These are phyloP conservation scores for Magnusiomyces ingens DNA, from an alignment of 1,139 yeast species.

Conservation along the genomic window DNA sequence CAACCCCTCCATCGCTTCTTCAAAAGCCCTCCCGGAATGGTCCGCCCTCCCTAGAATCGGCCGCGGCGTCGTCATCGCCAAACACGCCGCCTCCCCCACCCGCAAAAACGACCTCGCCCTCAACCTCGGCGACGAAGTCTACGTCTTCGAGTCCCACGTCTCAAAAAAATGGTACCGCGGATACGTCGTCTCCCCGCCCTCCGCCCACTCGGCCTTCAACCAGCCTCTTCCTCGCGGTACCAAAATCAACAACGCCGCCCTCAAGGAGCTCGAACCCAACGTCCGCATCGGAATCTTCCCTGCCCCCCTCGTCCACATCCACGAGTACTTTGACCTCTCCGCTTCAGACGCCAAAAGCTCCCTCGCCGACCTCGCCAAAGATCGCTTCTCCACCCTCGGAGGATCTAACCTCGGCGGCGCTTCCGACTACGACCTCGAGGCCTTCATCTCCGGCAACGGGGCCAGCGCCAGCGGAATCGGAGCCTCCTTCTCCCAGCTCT, in stretches of 20 bases:
- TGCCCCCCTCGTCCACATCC: constrained; percentile 22
- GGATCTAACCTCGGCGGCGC: constrained; percentile 1
- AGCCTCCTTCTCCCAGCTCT: constrained; percentile 6
- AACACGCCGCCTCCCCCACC: constrained; percentile 20
- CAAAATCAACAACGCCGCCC: constrained; percentile 23
- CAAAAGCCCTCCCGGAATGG: constrained; percentile 31
- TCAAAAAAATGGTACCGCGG: constrained; percentile 72
- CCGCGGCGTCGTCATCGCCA: constrained; percentile 26
- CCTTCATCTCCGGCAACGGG: constrained; percentile 9
- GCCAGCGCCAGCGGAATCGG: too few species aligned
- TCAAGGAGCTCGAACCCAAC: constrained; percentile 26
- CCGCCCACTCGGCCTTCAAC: constrained; percentile 27
- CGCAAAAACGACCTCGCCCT: constrained; percentile 28
- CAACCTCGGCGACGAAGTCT: constrained; percentile 77
- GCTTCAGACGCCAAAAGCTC: constrained; percentile 9
- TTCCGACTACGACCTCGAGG: constrained; percentile 12
- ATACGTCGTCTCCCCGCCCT: constrained; percentile 40
- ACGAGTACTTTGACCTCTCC: constrained; percentile 26
- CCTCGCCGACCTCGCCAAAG: constrained; percentile 9
- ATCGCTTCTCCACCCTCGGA: constrained; percentile 9
- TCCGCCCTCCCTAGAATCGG: constrained; percentile 33
- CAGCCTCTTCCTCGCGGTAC: constrained; percentile 23
- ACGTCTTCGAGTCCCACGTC: constrained; percentile 60
- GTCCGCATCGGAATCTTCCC: constrained; percentile 31
- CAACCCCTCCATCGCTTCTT: too few species aligned